Conservation (phyloP, 2,329 filamentous ascomycete genomes). For the Fusarium sp. region DNA sequence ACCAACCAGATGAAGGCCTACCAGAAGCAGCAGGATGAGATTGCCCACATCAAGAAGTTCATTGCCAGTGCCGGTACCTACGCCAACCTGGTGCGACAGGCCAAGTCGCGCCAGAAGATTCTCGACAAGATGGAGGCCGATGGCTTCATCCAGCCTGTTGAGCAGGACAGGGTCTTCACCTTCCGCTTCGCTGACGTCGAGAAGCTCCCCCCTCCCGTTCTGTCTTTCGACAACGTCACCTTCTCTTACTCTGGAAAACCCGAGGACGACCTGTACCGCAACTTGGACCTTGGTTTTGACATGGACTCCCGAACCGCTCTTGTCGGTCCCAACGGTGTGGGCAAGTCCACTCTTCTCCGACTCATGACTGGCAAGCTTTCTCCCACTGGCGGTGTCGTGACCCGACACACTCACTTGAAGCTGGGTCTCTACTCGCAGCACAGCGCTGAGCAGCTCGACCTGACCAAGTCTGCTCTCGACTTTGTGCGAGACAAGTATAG, state of each 20-base stretch:
- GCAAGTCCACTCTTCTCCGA: conserved; percentile 95
- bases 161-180: conserved; percentile 87
- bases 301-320: conserved; percentile 99
- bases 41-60: conserved; percentile 99
- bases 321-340: conserved; percentile 98
- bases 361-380: conserved; percentile 97
- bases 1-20: conserved; percentile 99
- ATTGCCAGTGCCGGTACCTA: conserved; percentile 99
- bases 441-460: conserved; percentile 96
- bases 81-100: conserved; percentile 98
- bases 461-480: conserved; percentile 97
- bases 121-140: conserved; percentile 99
- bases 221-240: conserved; percentile 96
- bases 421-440: conserved; percentile 98
- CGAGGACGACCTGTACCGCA: conserved; percentile 93
- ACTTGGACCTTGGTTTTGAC: conserved; percentile 98
- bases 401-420: conserved; percentile 97
- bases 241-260: conserved; percentile 95
- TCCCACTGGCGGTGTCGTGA: conserved; percentile 83
- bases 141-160: conserved; percentile 94
- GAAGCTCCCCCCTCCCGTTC: conserved; percentile 96
- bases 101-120: conserved; percentile 99
- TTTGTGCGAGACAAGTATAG: conserved; percentile 97
- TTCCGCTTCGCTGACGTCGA: conserved; percentile 99
- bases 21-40: conserved; percentile 98